A percentile compares a stretch with the other conserved stretches of the same genome.
Conservation (phyloP, 2,329 filamentous ascomycete species). For the Fusarium sp. region DNA sequence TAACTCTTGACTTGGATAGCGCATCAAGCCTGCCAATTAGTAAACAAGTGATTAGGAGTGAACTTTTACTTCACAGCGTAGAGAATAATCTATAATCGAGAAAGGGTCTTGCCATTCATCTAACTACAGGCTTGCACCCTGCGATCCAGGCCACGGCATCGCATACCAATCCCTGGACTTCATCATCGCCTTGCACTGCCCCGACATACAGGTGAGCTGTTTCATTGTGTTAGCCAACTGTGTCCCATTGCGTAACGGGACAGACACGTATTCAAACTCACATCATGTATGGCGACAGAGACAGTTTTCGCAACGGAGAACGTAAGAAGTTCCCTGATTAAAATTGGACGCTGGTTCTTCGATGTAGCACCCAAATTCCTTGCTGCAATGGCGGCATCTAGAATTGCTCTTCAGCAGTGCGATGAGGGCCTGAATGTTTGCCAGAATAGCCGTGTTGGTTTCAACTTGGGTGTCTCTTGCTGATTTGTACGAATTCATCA, state of each 20-base stretch:
- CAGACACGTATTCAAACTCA: too few species aligned
- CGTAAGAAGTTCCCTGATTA: too few species aligned
- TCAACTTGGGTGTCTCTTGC: too few species aligned
- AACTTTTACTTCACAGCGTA: background rate
- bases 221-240: background rate
- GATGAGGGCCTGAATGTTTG: too few species aligned
- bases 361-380: fast-evolving
- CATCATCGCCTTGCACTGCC: fast-evolving
- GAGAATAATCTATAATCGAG: fast-evolving
- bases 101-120: fast-evolving
- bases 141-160: fast-evolving
- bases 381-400: background rate
- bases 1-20: background rate
- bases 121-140: too few species aligned
- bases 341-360: too few species aligned
- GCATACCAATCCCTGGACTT: background rate
- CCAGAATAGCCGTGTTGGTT: too few species aligned
- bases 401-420: background rate
- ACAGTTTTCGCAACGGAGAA: too few species aligned
- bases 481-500: too few species aligned
- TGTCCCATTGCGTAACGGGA: too few species aligned
- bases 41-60: fast-evolving
- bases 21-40: fast-evolving
- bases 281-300: too few species aligned
- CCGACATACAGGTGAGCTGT: fast-evolving